Evolutionary conservation across 1,284 basidiomycete genomes (phyloP).

Genomic region (Naganishia sp.): DNA sequence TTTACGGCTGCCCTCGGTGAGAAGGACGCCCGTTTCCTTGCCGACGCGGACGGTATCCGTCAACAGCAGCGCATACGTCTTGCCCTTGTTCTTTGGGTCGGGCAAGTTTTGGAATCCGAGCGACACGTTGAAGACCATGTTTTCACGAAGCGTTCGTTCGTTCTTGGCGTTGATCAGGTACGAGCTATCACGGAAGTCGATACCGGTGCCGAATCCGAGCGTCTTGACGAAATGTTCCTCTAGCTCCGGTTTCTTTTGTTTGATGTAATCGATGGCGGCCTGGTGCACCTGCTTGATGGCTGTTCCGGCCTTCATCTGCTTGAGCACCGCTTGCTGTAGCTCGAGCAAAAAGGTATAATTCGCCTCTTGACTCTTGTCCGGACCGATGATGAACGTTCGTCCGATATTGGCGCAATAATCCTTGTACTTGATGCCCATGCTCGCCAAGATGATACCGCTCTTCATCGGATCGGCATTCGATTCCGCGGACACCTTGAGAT

Average conservation of each 20-base stretch:
- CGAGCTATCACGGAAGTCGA: slow-evolving; percentile 89
- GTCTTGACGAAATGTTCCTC: slow-evolving; percentile 85
- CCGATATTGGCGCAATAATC: slow-evolving; percentile 90
- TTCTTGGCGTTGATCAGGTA: slow-evolving; percentile 85
- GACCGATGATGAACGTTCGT: slow-evolving; percentile 92
- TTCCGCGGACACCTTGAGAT: slow-evolving; percentile 81
- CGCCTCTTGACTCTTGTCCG: slow-evolving; percentile 83
- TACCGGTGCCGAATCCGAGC: slow-evolving; percentile 85
- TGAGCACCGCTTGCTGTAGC: slow-evolving; percentile 74
- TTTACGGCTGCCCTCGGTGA: slow-evolving; percentile 81
- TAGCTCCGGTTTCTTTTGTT: slow-evolving; percentile 75
- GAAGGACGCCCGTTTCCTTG: slow-evolving; percentile 65
- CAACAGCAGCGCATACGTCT: slow-evolving; percentile 87
- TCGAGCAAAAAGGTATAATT: slow-evolving; percentile 78
- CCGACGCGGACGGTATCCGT: slow-evolving; percentile 85
- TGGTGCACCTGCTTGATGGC: slow-evolving; percentile 77
- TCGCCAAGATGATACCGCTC: slow-evolving; percentile 85
- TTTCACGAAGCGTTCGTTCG: slow-evolving; percentile 66
- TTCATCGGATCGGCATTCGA: slow-evolving; percentile 82
- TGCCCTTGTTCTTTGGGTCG: slow-evolving; percentile 66
- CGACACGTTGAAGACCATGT: slow-evolving; percentile 82
- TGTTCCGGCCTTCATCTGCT: slow-evolving; percentile 78
- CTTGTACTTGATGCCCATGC: slow-evolving; percentile 88
- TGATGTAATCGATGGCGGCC: slow-evolving; percentile 70
- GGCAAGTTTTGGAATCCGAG: slow-evolving; percentile 81